phyloP scores from a whole-genome alignment of 352 stramenopile species.

The Globisporangium barbulae region DNA sequence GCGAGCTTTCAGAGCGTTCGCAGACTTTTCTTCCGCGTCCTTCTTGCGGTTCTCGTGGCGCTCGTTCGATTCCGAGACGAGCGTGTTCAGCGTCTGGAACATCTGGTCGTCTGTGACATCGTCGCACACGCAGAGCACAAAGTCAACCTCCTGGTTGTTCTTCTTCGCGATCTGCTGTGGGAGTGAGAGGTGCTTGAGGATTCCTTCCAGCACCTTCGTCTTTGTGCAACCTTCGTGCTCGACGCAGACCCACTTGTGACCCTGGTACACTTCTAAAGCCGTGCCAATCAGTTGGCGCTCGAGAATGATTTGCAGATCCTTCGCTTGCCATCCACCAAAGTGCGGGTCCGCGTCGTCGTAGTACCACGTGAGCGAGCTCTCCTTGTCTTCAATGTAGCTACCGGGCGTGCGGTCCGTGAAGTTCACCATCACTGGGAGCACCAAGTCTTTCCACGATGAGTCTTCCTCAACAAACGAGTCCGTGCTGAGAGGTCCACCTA shows the following conservation, averaged over 20 bases:
- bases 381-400: conserved; percentile 84
- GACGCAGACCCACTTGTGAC: conserved; percentile 78
- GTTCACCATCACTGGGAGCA: conserved; percentile 71
- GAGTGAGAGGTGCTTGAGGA: conserved; percentile 71
- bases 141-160: conserved; percentile 78
- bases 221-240: conserved; percentile 82
- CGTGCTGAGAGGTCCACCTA: conserved; percentile 25
- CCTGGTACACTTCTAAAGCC: conserved; percentile 85
- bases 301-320: conserved; percentile 88
- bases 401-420: conserved; percentile 76
- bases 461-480: conserved; percentile 57
- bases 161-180: conserved; percentile 61
- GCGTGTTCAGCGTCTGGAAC: conserved; percentile 83
- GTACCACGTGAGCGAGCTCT: conserved; percentile 86
- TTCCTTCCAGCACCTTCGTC: conserved; percentile 65
- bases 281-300: conserved; percentile 83
- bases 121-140: conserved; percentile 87
- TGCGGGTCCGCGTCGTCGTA: conserved; percentile 83
- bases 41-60: conserved; percentile 53
- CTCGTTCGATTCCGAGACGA: conserved; percentile 74
- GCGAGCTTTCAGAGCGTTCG: conserved; percentile 19
- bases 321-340: conserved; percentile 87
- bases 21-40: conserved; percentile 29
- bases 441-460: conserved; percentile 77
- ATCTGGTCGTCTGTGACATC: conserved; percentile 89